Conservation (phyloP, 331 rosid species). For the Erythrophleum ivorense region DNA sequence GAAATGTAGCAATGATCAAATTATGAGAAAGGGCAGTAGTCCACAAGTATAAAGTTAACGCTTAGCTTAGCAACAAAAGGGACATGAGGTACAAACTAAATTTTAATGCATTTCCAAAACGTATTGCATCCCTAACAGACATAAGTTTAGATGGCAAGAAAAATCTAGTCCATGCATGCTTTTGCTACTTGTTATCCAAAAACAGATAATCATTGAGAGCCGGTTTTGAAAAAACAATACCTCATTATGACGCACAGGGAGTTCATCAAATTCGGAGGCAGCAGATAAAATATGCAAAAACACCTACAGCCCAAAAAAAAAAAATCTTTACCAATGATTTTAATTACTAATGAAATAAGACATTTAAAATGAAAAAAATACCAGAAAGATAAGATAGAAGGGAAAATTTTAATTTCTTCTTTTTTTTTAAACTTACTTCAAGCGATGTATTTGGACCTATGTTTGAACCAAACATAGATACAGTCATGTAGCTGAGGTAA, state of each 20-base stretch:
- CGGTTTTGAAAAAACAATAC: conserved; percentile 42
- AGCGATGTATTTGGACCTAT: conserved; percentile 90
- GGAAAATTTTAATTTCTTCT: background rate
- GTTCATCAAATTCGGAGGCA: conserved; percentile 93
- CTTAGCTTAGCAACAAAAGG: background rate
- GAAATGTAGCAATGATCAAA: conserved; percentile 17
- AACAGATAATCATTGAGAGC: background rate
- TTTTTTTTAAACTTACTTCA: conserved; percentile 61
- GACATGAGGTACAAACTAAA: background rate
- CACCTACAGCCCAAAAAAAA: conserved; percentile 56
- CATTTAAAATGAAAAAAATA: background rate
- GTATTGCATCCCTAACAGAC: background rate
- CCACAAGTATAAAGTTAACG: conserved; percentile 21
- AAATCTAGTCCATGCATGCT: conserved; percentile 9
- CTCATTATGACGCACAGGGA: conserved; percentile 99
- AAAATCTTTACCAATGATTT: conserved; percentile 15
- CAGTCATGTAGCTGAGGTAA: conserved; percentile 92
- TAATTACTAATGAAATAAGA: conserved; percentile 7
- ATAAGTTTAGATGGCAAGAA: background rate
- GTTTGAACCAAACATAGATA: conserved; percentile 96
- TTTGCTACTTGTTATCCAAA: conserved; percentile 16
- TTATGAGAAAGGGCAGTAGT: conserved; percentile 1
- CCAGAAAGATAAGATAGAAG: conserved; percentile 26
- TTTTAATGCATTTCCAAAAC: background rate
- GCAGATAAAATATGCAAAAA: conserved; percentile 91